Conservation (phyloP, 805 yeast species). For the Wickerhamomyces ciferrii region DNA sequence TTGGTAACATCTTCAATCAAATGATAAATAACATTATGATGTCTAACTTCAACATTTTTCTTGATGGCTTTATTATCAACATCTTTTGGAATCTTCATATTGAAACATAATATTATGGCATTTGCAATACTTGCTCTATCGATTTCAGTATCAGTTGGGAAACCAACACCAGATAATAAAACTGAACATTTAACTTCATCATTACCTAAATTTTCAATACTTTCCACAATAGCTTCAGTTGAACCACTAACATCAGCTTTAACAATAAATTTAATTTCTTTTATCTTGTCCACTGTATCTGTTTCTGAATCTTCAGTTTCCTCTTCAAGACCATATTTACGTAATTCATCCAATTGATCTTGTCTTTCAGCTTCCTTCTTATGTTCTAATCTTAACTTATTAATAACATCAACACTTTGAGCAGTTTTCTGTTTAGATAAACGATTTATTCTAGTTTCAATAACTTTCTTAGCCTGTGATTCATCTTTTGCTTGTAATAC, state of each 20-base stretch:
- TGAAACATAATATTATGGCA: slow-evolving; percentile 77
- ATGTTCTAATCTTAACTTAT: slow-evolving; percentile 56
- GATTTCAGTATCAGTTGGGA: slow-evolving; percentile 62
- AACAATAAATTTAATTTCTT: slow-evolving; percentile 55
- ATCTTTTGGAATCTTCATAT: slow-evolving; percentile 62
- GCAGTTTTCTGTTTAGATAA: slow-evolving; percentile 37
- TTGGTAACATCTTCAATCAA: slow-evolving; percentile 79
- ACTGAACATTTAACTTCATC: slow-evolving; percentile 74
- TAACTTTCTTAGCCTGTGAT: slow-evolving; percentile 67
- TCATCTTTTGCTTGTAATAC: slow-evolving; percentile 75
- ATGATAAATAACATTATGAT: slow-evolving; percentile 80
- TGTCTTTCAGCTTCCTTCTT: slow-evolving; percentile 46
- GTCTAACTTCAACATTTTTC: slow-evolving; percentile 50
- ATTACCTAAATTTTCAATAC: slow-evolving; percentile 79
- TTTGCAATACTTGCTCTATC: slow-evolving; percentile 63
- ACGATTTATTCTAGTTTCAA: slow-evolving; percentile 45
- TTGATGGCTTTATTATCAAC: slow-evolving; percentile 48
- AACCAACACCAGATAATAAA: slow-evolving; percentile 72
- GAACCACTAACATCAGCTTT: slow-evolving; percentile 95
- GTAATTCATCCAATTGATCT: slow-evolving; percentile 50
- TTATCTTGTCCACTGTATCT: slow-evolving; percentile 14
- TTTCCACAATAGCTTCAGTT: slow-evolving; percentile 85
- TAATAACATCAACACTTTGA: slow-evolving; percentile 63
- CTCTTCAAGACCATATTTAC: slow-evolving; percentile 53
- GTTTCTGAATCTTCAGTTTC: slow-evolving; percentile 19